A percentile compares a stretch with the other conserved stretches of the same genome.
These are phyloP conservation scores for Tritrichomonas musculus DNA, from an alignment of 208 protist species.

Conservation along the genomic window DNA sequence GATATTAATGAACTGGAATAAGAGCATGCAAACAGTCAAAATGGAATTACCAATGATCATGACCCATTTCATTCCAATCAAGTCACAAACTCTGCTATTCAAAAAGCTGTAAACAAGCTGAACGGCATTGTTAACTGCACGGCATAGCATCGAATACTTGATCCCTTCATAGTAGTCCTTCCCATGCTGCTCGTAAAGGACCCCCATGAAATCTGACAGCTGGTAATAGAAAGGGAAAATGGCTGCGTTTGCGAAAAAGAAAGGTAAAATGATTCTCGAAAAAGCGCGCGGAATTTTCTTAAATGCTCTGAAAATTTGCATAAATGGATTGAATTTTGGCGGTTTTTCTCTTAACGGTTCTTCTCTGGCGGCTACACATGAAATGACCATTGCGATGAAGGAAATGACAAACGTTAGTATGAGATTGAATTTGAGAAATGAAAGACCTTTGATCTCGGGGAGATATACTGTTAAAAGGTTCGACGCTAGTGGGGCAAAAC, in stretches of 20 bases:
- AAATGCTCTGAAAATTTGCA: not conserved
- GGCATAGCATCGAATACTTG: too few species aligned
- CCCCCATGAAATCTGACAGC: not conserved
- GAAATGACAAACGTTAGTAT: too few species aligned
- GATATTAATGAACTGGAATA: not conserved
- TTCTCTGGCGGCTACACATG: too few species aligned
- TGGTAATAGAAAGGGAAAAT: not conserved
- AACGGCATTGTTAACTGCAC: not conserved
- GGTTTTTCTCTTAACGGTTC: not conserved
- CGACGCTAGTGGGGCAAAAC: too few species aligned
- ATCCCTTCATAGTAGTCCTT: too few species aligned
- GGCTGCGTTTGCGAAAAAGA: not conserved
- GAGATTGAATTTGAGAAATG: too few species aligned
- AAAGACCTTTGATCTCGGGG: too few species aligned
- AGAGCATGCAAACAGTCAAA: not conserved
- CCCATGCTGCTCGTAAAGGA: not conserved
- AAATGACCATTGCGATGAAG: too few species aligned
- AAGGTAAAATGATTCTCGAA: not conserved
- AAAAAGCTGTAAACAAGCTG: not conserved
- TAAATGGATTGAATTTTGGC: not conserved
- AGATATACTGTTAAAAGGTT: too few species aligned
- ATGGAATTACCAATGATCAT: not conserved
- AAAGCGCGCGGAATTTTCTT: not conserved
- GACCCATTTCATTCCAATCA: not conserved
- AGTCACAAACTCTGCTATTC: not conserved